phyloP scores from a whole-genome alignment of 306 rosid species.

The Boehmeria nivea region DNA sequence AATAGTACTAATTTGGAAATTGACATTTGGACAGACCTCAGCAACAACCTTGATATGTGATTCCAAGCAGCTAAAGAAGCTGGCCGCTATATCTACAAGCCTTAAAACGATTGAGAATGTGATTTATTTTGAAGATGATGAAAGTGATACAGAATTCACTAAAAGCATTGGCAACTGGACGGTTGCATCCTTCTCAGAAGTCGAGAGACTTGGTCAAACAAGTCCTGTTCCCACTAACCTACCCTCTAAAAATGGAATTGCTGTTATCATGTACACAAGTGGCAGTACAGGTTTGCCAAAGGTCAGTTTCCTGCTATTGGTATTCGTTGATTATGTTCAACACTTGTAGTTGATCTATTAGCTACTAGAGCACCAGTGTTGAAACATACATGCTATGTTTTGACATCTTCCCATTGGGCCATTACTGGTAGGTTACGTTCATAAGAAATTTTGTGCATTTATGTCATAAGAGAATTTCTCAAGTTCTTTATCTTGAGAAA shows the following conservation, averaged over 20 bases:
- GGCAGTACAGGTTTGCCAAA: conserved; percentile 95
- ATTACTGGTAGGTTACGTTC: too few species aligned
- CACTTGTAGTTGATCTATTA: conserved; percentile 13
- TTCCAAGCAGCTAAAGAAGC: conserved; percentile 64
- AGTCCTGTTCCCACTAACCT: conserved; percentile 49
- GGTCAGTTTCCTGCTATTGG: conserved; percentile 44
- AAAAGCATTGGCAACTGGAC: conserved; percentile 46
- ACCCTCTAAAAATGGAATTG: conserved; percentile 65
- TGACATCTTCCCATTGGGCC: too few species aligned
- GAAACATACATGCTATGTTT: too few species aligned
- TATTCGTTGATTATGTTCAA: conserved; percentile 8
- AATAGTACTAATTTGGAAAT: conserved; percentile 30
- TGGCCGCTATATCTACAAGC: conserved; percentile 57
- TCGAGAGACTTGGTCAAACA: conserved; percentile 70
- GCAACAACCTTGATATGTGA: conserved; percentile 76
- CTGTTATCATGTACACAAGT: conserved; percentile 90
- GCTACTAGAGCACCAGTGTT: conserved; percentile 23
- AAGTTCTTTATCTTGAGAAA: too few species aligned
- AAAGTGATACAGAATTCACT: conserved; percentile 27
- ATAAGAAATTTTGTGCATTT: too few species aligned
- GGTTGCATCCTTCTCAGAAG: conserved; percentile 55
- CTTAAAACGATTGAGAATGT: conserved; percentile 50
- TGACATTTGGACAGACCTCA: conserved; percentile 59
- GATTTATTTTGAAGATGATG: conserved; percentile 68
- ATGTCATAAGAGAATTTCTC: too few species aligned